Evolutionary conservation across 345 rosid species (phyloP), one percentile per base, ranked within the genome.

Genomic region (Corchorus olitorius): DNA sequence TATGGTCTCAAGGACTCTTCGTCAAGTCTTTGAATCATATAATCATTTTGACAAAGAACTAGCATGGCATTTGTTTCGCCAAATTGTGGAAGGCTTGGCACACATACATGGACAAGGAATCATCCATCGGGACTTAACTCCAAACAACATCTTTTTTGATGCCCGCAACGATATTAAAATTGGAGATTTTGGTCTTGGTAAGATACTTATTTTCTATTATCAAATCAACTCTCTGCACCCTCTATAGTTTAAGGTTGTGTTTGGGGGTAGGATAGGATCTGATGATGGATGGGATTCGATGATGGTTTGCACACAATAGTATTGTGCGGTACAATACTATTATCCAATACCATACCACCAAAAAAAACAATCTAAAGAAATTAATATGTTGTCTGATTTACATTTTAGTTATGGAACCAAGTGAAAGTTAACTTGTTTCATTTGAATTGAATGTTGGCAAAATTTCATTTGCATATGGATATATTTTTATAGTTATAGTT

Each of bases 101-200:
- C 99, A 95, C 81, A 93, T 95, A 67, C 99, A 95, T 78, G 98
- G 90, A 74, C 99, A 95, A 77, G 99, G 99, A 81, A 95, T 95
- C 76, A 93, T 95, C 84, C 99, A 95, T 87, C 87, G 99, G 46
- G 99, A 95, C 87, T 84, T 95, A 76, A 95, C 99, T 16, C 99
- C 99, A 0, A 95, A 80, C 76, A 95, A 95, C 80, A 95, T 95
- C 72, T 95, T 95, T 79, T 95, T 95, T 86, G 98, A 90, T 87
- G 92, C 99, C 49, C 98, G 99, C 45, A 87, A 82, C 83, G 99
- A 95, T 77, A 85, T 95, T 76, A 95, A 95, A 84, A 95, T 95
- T 80, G 98, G 99, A 35, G 99, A 95, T 82, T 95, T 95, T 75
- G 99, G 99, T 65, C 96, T 95, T 73, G 99, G 99, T 95, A 84